Percentiles rank a stretch among this genome's conserved stretches.
phyloP scores from a whole-genome alignment of 768 basidiomycete species.

The Ramaria rubella region DNA sequence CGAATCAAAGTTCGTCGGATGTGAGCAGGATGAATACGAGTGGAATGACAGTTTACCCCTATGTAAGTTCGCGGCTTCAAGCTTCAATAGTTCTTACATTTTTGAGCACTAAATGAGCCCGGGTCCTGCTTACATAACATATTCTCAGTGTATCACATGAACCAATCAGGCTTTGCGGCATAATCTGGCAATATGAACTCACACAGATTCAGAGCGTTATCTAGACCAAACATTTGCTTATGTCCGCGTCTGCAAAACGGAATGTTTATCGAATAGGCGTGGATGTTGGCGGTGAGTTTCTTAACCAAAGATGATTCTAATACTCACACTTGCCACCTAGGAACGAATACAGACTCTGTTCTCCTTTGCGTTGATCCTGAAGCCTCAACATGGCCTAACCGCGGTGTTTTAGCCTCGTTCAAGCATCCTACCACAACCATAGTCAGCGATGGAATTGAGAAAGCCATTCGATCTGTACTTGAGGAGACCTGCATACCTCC shows the following conservation, averaged over 20 bases:
- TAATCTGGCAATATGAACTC: no score
- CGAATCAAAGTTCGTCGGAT: no score
- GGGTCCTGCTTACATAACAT: no score
- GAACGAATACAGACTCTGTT: slow-evolving; percentile 37
- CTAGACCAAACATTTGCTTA: no score
- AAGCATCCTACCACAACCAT: slow-evolving; percentile 53
- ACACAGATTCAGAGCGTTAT: no score
- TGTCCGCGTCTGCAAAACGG: neutral
- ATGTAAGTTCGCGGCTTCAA: no score
- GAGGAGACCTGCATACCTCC: slow-evolving; percentile 30
- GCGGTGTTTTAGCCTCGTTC: slow-evolving; percentile 31
- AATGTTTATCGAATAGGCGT: slow-evolving; percentile 16
- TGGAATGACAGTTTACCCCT: no score
- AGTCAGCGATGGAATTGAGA: slow-evolving; percentile 53
- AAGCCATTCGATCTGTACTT: slow-evolving; percentile 42
- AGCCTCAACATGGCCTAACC: slow-evolving; percentile 25
- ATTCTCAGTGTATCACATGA: no score
- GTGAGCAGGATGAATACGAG: no score
- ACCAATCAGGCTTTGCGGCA: no score
- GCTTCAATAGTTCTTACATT: no score
- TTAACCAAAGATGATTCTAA: neutral
- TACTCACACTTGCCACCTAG: neutral
- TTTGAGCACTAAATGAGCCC: no score
- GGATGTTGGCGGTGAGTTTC: slow-evolving; percentile 16
- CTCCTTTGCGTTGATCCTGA: slow-evolving; percentile 28